Evolutionary conservation across 768 basidiomycete genomes (phyloP), one percentile per base, ranked within the genome.

Genomic region (Rhodotorula sphaerocarpa): DNA sequence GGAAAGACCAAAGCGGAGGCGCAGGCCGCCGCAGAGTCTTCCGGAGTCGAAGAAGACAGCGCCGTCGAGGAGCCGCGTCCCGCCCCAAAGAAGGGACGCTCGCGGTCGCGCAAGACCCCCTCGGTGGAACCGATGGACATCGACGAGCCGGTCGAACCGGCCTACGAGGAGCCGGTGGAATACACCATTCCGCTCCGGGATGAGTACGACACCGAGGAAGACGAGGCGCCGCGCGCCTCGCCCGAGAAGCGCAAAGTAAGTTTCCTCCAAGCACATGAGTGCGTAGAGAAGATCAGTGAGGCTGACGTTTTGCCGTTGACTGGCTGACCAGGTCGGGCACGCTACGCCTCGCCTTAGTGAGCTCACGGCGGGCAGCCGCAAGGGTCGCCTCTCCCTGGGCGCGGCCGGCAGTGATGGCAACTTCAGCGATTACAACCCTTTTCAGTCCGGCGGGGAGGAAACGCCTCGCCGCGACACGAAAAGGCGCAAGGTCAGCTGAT

Each of bases 401-500:
- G 28, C 31, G 23, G 16, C 33, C 34, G 18, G 28, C 44, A 9
- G 28, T 10, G 31, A 25, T 15, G 43, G 54, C 30, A 33, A 61
- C 16, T 68, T 68, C 53, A 55, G 52, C 47, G 67, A 68, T 44
- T 68, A 31, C 56, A 68, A 68, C 56, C 67, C 67, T n/a, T 68
- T 68, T 45, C 67, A 68, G 50, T 58, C 55, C 0, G 62, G 62
- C 28, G 59, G 53, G 3, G 67, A 68, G 30, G 67, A 68, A 9
- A 68, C 61, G 25, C 67, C 67, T 1, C 44, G 39, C 11, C 30
- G 61, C n/a, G 53, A 55, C 21, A 9, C 7, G 14, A 68, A 68
- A 56, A 36, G 50, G 18, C 50, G 61, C 28, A 67, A 67, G 58
- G 66, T 67, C 36, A 18, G 59, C 41, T 25, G 30, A 1, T 25